Evolutionary conservation across 192 early-diverging fungal genomes (phyloP).

Genomic region (Coemansia sp.): DNA sequence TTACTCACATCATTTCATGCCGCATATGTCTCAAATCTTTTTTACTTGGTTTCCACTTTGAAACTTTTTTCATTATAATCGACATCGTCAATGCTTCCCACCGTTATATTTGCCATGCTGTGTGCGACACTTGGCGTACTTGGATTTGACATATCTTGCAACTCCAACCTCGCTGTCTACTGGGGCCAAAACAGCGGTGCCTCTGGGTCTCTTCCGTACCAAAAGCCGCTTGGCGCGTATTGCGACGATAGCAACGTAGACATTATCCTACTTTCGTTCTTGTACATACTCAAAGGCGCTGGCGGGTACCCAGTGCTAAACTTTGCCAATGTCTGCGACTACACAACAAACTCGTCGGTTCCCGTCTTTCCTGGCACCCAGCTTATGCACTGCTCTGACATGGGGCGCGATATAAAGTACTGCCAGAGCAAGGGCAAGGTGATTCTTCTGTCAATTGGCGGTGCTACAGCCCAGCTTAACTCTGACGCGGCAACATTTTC

Average conservation of each 20-base stretch:
- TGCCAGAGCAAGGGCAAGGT: slow-evolving; percentile 80
- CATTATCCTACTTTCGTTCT: slow-evolving; percentile 65
- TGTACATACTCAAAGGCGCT: slow-evolving; percentile 70
- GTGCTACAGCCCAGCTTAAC: slow-evolving; percentile 65
- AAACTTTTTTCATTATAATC: neutral
- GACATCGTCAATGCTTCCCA: neutral
- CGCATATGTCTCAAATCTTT: neutral
- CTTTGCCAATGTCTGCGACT: slow-evolving; percentile 71
- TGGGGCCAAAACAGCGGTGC: slow-evolving; percentile 66
- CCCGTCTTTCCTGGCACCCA: slow-evolving; percentile 62
- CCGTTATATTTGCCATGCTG: slow-evolving; percentile 7
- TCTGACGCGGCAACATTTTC: slow-evolving; percentile 69
- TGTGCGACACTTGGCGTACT: slow-evolving; percentile 11
- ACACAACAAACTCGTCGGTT: slow-evolving; percentile 51
- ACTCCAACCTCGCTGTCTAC: slow-evolving; percentile 63
- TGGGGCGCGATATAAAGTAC: slow-evolving; percentile 70
- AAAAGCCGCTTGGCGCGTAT: slow-evolving; percentile 62
- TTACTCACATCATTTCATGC: neutral
- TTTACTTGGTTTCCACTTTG: neutral
- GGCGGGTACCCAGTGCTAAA: slow-evolving; percentile 68
- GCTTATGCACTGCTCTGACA: slow-evolving; percentile 71
- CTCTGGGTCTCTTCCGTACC: slow-evolving; percentile 42
- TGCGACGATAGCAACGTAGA: slow-evolving; percentile 62
- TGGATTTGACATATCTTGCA: slow-evolving; percentile 56
- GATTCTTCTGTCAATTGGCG: slow-evolving; percentile 76